Percentiles rank a stretch among this genome's conserved stretches.
These are phyloP conservation scores for Barnettozyma siamensis DNA, from an alignment of 805 yeast species.

Conservation along the genomic window DNA sequence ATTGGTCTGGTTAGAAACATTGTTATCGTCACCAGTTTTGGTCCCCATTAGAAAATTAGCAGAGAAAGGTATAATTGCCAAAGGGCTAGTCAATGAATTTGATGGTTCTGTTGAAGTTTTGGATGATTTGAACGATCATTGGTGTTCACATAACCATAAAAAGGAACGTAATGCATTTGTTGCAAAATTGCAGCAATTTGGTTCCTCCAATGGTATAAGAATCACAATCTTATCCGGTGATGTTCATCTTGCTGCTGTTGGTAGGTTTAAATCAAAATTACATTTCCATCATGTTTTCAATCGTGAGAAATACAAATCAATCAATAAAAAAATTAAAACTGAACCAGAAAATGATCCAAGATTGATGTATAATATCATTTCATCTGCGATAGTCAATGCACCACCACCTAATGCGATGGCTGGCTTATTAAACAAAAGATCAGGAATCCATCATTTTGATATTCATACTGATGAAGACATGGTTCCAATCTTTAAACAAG, in stretches of 20 bases:
- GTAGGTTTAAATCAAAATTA: conserved; percentile 60
- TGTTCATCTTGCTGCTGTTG: conserved; percentile 84
- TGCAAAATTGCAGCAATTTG: conserved; percentile 56
- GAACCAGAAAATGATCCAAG: conserved; percentile 67
- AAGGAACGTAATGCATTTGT: conserved; percentile 72
- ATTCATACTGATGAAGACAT: conserved; percentile 69
- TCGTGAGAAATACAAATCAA: conserved; percentile 29
- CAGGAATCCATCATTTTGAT: conserved; percentile 60
- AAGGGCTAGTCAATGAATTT: conserved; percentile 82
- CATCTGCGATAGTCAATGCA: conserved; percentile 86
- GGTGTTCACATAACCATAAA: conserved; percentile 91
- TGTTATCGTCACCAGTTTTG: conserved; percentile 57
- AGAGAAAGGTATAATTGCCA: conserved; percentile 53
- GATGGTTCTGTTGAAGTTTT: conserved; percentile 88
- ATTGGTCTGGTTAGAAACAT: conserved; percentile 80
- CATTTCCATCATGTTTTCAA: conserved; percentile 37
- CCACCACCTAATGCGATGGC: conserved; percentile 94
- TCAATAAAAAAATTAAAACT: conserved; percentile 35
- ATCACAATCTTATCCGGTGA: conserved; percentile 88
- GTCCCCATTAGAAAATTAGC: conserved; percentile 60
- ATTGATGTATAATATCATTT: conserved; percentile 73
- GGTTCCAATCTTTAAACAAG: conserved; percentile 61
- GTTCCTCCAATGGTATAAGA: conserved; percentile 58
- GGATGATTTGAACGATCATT: conserved; percentile 93
- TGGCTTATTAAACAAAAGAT: conserved; percentile 57